Base-by-base conservation (phyloP, 2,329 filamentous ascomycete genomes). In the Arthrobotrys iridis region DNA sequence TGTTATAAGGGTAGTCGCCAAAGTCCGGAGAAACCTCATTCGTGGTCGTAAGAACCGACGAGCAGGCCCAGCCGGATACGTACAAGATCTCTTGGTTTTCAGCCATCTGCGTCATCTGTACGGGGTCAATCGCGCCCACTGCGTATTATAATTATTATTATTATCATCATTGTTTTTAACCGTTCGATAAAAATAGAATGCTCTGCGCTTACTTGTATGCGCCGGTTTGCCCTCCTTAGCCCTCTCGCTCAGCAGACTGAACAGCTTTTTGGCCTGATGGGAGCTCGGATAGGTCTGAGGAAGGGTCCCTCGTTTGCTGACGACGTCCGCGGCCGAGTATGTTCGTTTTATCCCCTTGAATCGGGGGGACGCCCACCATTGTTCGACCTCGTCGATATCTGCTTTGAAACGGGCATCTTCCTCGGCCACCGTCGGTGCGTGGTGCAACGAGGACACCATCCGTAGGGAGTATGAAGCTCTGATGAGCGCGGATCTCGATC, bases 71-170 rank as follows among this genome's bases (percentile, higher is more conserved):
- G 77, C 95, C 95, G 0, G 93, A 97, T 77, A 99, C 86, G 83
- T 99, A 99, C 48, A 99, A 87, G 15, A 97, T 91, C 82, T 99
- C 94, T 82, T 98, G 95, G 83, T 98, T 92, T 4, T 92, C 88
- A 13, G 95, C 95, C 85, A 98, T 95, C 83, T 99, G 95, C 55
- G 95, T 97, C 95, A 99, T 98, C 84, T 99, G 95, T 8, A 98
- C 89, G n/a, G 95, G 95, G 81, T 99, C 95, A 83, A 99, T 96
- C 74, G 93, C 95, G 79, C 95, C 95, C 91, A 99, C 92, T 94
- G 77, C 28, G 55, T 30, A 18, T 13, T 0, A 6, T 10, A 26
- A 6, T 8, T 55, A 4, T 2, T 4, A 37, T 55, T 41, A 15
- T 40, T n/a, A 46, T 5, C 52, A 18, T 50, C 40, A 26, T 24